These are phyloP conservation scores for Onygenales sp. DNA, from an alignment of 2,329 filamentous ascomycete genomes.

Conservation along the genomic window DNA sequence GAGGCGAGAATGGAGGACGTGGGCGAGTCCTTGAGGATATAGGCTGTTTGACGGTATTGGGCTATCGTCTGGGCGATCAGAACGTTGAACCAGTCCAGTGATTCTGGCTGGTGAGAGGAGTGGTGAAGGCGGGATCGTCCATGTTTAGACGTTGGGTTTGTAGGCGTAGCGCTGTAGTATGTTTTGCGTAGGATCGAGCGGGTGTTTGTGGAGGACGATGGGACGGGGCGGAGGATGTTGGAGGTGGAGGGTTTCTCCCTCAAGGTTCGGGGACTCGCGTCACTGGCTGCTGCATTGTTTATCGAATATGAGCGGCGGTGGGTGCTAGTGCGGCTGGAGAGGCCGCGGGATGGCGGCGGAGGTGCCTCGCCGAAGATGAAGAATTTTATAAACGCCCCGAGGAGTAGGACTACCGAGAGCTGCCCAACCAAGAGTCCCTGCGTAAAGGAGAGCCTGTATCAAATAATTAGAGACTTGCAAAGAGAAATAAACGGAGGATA, in stretches of 20 bases:
- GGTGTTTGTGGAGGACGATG: conserved; percentile 77
- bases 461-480: not conserved
- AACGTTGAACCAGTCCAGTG: conserved; percentile 98
- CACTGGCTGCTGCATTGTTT: conserved; percentile 28
- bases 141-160: conserved; percentile 30
- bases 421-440: conserved; percentile 91
- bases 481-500: not conserved
- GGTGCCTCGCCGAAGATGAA: conserved; percentile 97
- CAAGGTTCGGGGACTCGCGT: conserved; percentile 35
- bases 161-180: conserved; percentile 65
- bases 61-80: conserved; percentile 93
- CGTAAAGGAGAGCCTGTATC: conserved; percentile 69
- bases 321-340: conserved; percentile 64
- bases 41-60: conserved; percentile 85
- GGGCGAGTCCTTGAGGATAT: conserved; percentile 61
- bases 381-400: conserved; percentile 97
- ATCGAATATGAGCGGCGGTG: conserved; percentile 67
- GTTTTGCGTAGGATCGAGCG: conserved; percentile 77
- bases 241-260: conserved; percentile 46
- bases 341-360: conserved; percentile 68
- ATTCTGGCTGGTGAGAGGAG: conserved; percentile 88
- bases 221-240: conserved; percentile 62
- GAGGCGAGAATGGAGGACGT: conserved; percentile 63
- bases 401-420: conserved; percentile 78
- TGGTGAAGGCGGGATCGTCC: conserved; percentile 36